phyloP scores from a whole-genome alignment of 305 asterid species.

The Rubia peregrina region DNA sequence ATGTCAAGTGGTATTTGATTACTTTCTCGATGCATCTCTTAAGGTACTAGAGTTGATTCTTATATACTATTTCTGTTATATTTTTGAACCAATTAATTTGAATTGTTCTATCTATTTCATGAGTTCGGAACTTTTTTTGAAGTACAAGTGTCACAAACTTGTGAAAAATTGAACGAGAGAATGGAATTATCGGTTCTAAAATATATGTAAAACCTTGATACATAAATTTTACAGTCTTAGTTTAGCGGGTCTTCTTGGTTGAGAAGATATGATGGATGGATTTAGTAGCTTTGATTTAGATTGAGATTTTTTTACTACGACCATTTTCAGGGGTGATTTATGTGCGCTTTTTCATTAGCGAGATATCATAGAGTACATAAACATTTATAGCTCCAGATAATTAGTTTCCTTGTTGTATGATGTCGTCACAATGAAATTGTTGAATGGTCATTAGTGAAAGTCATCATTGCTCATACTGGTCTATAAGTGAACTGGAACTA shows the following conservation, averaged over 20 bases:
- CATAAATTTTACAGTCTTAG: background rate
- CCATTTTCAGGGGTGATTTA: background rate
- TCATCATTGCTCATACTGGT: too few relatives aligned
- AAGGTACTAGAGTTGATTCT: slow-evolving; percentile 32
- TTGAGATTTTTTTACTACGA: too few relatives aligned
- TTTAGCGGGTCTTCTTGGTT: background rate
- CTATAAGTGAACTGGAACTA: background rate
- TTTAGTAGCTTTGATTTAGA: background rate
- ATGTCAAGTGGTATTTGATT: slow-evolving; percentile 61
- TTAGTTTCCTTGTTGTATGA: background rate
- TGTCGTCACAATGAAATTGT: background rate
- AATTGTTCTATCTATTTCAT: background rate
- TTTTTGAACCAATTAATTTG: slow-evolving; percentile 2
- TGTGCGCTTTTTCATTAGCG: background rate
- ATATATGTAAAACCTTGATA: too few relatives aligned
- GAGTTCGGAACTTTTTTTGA: background rate
- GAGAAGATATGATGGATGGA: background rate
- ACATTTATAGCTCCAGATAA: background rate
- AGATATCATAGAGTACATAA: background rate
- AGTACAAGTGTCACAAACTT: too few relatives aligned
- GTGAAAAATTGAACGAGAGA: too few relatives aligned
- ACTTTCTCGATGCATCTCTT: slow-evolving; percentile 68
- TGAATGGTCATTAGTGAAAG: background rate
- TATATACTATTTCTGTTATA: background rate
- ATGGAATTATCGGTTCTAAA: too few relatives aligned